These are phyloP conservation scores for Vitis vinifera DNA, from an alignment of 164 flowering plant species.

Conservation along the genomic window DNA sequence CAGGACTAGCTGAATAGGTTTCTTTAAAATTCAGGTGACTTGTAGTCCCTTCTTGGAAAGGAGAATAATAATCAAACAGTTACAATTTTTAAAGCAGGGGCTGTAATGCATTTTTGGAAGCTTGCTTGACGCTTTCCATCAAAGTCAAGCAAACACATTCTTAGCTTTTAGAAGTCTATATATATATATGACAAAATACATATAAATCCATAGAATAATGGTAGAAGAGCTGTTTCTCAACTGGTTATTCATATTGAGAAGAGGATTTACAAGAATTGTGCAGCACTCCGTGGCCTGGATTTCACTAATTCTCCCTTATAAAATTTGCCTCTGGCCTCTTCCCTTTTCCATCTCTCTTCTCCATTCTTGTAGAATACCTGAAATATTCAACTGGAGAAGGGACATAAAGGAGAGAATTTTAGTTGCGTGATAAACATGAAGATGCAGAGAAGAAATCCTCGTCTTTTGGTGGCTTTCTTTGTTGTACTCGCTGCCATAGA, in stretches of 20 bases:
- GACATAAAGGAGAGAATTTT: background rate
- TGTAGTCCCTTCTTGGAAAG: too few species aligned
- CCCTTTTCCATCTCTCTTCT: background rate
- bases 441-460: constrained; percentile 11
- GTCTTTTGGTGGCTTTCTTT: constrained; percentile 14
- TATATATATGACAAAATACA: too few species aligned
- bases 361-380: background rate
- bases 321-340: background rate
- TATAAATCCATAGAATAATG: background rate
- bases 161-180: too few species aligned
- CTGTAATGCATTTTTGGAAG: too few species aligned
- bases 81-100: too few species aligned
- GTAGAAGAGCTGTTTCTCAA: background rate
- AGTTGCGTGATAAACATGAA: background rate
- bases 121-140: too few species aligned
- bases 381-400: too few species aligned
- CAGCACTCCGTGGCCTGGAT: constrained; percentile 11
- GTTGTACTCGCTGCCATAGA: constrained; percentile 4
- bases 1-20: too few species aligned
- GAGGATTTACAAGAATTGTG: constrained; percentile 9
- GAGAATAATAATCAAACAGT: too few species aligned
- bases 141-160: too few species aligned
- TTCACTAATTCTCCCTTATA: background rate
- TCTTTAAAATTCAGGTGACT: too few species aligned
- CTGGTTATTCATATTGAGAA: constrained; percentile 3